phyloP scores from a whole-genome alignment of 2,329 filamentous ascomycete genomes.

The Xylaria sp. region DNA sequence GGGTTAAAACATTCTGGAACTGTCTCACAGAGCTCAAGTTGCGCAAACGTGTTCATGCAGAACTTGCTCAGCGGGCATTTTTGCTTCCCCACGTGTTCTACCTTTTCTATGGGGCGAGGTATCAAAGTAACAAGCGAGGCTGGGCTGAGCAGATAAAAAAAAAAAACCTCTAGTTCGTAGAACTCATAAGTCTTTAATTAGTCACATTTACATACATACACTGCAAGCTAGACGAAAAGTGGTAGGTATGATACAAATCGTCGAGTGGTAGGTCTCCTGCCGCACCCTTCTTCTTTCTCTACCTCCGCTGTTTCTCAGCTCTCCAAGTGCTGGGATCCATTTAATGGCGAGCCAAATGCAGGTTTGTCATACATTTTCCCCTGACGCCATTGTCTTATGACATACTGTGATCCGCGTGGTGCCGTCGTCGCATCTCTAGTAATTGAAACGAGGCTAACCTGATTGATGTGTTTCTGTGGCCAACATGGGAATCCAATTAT shows the following conservation, averaged over 20 bases:
- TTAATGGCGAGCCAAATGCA: constrained; percentile 8
- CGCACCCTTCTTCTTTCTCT: constrained; percentile 1
- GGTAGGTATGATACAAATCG: constrained; percentile 31
- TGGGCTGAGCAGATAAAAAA: not conserved
- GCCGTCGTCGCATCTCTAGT: not conserved
- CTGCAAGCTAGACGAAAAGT: constrained; percentile 10
- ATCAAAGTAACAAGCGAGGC: too few species aligned
- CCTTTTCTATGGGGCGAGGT: too few species aligned
- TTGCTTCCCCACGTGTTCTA: too few species aligned
- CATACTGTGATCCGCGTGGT: not conserved
- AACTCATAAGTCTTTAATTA: constrained; percentile 22
- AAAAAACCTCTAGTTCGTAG: not conserved
- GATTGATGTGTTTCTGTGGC: not conserved
- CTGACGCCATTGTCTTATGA: constrained; percentile 11
- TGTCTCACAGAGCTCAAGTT: not conserved
- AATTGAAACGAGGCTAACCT: not conserved
- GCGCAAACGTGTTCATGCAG: not conserved
- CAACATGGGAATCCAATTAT: not conserved
- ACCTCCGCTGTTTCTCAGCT: constrained; percentile 10
- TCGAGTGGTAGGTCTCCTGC: constrained; percentile 3
- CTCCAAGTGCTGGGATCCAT: constrained; percentile 14
- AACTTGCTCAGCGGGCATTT: not conserved
- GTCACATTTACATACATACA: constrained; percentile 29
- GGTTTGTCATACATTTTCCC: constrained; percentile 9
- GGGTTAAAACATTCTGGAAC: too few species aligned